These are phyloP conservation scores for Pseudogymnoascus sp. DNA, from an alignment of 2,329 filamentous ascomycete genomes.

Conservation along the genomic window DNA sequence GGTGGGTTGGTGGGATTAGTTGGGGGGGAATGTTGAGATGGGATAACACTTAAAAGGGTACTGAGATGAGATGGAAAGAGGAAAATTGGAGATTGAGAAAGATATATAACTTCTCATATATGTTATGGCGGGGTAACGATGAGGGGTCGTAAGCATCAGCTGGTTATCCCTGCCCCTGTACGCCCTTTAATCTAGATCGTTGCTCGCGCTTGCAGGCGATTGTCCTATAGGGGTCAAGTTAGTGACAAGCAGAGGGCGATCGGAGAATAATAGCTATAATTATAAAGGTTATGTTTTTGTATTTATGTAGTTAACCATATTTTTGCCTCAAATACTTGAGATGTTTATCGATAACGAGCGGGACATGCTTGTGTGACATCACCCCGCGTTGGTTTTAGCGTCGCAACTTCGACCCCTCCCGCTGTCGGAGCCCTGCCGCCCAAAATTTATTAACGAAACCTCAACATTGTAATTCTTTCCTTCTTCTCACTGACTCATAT, in stretches of 20 bases:
- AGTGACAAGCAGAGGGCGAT: background rate
- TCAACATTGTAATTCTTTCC: background rate
- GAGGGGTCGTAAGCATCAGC: background rate
- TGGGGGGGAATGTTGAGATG: background rate
- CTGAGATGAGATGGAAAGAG: background rate
- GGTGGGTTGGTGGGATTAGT: background rate
- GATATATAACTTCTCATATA: constrained; percentile 4
- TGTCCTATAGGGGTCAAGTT: background rate
- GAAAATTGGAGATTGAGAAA: background rate
- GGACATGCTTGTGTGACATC: constrained; percentile 7
- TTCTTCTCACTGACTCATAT: background rate
- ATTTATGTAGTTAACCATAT: background rate
- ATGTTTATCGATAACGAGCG: background rate
- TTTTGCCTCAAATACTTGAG: background rate
- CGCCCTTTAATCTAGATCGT: background rate
- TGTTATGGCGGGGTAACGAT: background rate
- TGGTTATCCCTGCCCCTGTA: constrained; percentile 1
- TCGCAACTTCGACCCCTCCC: constrained; percentile 6
- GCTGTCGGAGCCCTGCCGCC: background rate
- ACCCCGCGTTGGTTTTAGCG: constrained; percentile 5
- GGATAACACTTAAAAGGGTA: background rate
- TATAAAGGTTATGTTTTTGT: background rate
- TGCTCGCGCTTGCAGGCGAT: background rate
- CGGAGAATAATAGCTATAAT: background rate
- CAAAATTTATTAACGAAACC: constrained; percentile 6